Conservation (phyloP, 805 yeast species). For the Cyberlindnera bimundalis region DNA sequence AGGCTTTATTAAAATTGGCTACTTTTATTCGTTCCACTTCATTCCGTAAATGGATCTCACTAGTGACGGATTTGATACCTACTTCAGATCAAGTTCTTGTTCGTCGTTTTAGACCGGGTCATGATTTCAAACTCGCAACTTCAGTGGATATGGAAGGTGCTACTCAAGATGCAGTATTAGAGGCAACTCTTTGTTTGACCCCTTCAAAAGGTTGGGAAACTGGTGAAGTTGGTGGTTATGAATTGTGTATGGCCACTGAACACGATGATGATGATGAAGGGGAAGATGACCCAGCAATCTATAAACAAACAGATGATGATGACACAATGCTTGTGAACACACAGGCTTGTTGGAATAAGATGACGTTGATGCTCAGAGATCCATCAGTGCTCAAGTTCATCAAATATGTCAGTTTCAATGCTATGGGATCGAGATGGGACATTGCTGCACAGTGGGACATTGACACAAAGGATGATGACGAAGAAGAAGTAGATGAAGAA, state of each 20-base stretch:
- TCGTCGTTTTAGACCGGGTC: slow-evolving; percentile 92
- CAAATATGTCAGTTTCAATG: slow-evolving; percentile 84
- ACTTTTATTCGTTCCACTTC: slow-evolving; percentile 54
- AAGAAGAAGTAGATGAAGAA: slow-evolving; percentile 27
- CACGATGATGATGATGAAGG: slow-evolving; percentile 40
- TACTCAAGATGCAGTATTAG: slow-evolving; percentile 46
- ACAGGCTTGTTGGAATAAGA: slow-evolving; percentile 80
- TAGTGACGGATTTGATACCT: slow-evolving; percentile 59
- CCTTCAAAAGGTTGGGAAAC: slow-evolving; percentile 81
- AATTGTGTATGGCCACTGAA: slow-evolving; percentile 70
- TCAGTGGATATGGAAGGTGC: slow-evolving; percentile 32
- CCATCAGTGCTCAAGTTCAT: slow-evolving; percentile 85
- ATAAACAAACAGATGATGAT: slow-evolving; percentile 52
- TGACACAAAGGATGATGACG: slow-evolving; percentile 39
- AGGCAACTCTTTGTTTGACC: slow-evolving; percentile 79
- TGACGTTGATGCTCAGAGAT: slow-evolving; percentile 78
- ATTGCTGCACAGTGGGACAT: slow-evolving; percentile 77
- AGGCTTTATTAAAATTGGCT: slow-evolving; percentile 50
- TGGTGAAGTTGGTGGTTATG: slow-evolving; percentile 95
- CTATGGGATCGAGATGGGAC: slow-evolving; percentile 94
- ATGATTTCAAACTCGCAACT: slow-evolving; percentile 90
- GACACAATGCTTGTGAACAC: slow-evolving; percentile 75
- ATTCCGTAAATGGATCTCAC: slow-evolving; percentile 66
- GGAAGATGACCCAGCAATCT: slow-evolving; percentile 80
- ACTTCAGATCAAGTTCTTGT: slow-evolving; percentile 65